phyloP scores from a whole-genome alignment of 148 eudicot genomes.

The Rhododendron mucronatum region DNA sequence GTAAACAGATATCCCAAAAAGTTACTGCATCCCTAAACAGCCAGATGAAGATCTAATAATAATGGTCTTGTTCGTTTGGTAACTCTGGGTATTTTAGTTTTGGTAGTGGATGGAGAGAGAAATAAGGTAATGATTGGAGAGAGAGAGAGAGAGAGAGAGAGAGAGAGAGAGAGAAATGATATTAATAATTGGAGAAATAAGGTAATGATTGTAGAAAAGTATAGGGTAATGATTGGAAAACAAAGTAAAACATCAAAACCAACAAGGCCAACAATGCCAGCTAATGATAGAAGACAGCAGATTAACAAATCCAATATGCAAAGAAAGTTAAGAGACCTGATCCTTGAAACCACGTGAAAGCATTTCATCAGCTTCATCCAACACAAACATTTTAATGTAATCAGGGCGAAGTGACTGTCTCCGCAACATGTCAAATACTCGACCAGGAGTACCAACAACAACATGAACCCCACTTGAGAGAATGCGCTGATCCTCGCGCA shows the following conservation, averaged over 20 bases:
- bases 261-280: background rate
- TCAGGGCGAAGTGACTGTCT: conserved; percentile 38
- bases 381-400: conserved; percentile 39
- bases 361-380: conserved; percentile 57
- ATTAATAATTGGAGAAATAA: too few species aligned
- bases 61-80: too few species aligned
- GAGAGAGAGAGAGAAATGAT: too few species aligned
- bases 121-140: too few species aligned
- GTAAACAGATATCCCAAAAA: background rate
- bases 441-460: conserved; percentile 79
- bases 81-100: too few species aligned
- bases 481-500: conserved; percentile 72
- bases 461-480: conserved; percentile 68
- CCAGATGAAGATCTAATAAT: background rate
- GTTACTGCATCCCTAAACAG: background rate
- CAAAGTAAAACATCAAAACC: too few species aligned
- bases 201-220: too few species aligned
- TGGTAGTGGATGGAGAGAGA: too few species aligned
- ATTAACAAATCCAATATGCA: background rate
- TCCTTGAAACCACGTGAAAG: conserved; percentile 17
- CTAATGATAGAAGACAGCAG: background rate
- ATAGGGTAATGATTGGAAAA: too few species aligned
- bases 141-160: too few species aligned
- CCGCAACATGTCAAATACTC: conserved; percentile 40
- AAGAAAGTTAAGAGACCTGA: background rate